Base-by-base conservation (phyloP, 805 yeast genomes). In the Wickerhamiella australiensis region DNA sequence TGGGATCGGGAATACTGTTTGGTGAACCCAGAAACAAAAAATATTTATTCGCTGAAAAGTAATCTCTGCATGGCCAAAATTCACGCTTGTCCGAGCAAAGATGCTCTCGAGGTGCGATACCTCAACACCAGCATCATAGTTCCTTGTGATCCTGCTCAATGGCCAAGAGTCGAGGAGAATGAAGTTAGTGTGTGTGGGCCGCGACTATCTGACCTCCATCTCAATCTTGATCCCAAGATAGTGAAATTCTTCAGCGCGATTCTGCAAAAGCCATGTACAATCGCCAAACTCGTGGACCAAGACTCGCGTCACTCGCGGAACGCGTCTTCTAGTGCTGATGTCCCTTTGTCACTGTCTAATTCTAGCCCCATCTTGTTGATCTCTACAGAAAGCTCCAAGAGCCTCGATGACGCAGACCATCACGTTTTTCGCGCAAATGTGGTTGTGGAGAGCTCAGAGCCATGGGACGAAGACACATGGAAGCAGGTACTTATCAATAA, bases 401-500 rank as follows among this genome's bases (percentile, higher is more conserved):
- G 43, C 3, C 53, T 64, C 8, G 48, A 49, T 2, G 15, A 25
- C 27, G 33, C 42, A 27, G 50, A 50, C n/a, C 53, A 50, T 6
- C 40, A 40, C 6, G 59, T 62, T 5, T 68, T 71, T 46, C 56
- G 76, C n/a, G 71, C 70, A 0, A 71, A 71, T 48, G 59, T 71
- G 5, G 56, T 67, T 2, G 57, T 71, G 15, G 38, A 48, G 2
- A 55, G 59, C 6, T 38, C 50, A 2, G 38, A 26, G 17, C 64
- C 72, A 3, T 72, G 63, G 57, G 61, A 50, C 9, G 76, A 71
- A 47, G 75, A 72, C 46, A 23, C 45, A 1, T 71, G 74, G 75
- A 21, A 46, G 3, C 25, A 35, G 3, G 41, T 68, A 0, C 26
- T 9, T 11, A 50, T 65, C 4, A 50, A 53, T 0, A 27, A 38